Evolutionary conservation across 2,329 filamentous ascomycete genomes (phyloP), one percentile per base, ranked within the genome.

Genomic region (Metarhizium sp.): DNA sequence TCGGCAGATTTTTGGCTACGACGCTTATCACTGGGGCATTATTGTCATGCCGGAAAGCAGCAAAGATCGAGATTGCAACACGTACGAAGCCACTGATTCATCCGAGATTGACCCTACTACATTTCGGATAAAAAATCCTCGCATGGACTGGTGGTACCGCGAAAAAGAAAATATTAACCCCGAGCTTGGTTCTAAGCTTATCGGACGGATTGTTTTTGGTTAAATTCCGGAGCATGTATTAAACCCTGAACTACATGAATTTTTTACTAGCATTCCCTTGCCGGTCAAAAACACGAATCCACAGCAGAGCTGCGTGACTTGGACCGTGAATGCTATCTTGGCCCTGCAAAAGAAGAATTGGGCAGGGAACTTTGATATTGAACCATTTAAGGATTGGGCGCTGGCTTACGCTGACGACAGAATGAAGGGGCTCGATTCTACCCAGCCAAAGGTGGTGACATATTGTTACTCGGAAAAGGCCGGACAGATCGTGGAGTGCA

Each of bases 221-320:
- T 6, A 60, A 29, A 45, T 66, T 2, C 60, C 65, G 4, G 54
- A 58, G 6, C 51, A 36, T 1, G 25, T 62, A 1, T 60, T 63
- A 1, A 54, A 18, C 3, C 51, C 54, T 14, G 59, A 67, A 20
- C 51, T 70, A 6, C 16, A n/a, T 2, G 54, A 40, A 0, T 52
- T 69, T 7, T 65, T 70, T 20, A 51, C 42, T 1, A 32, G 11
- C 10, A 52, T 70, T 36, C 64, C 61, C 16, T 50, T 67, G 2
- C 68, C 68, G 1, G 56, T 61, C 0, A 70, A 67, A 57, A 65
- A 69, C 25, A 66, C 55, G 16, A 49, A 69, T 51, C 68, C 67
- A 0, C 68, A 70, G 46, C 65, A 70, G 57, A 69, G 66, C 55
- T 69, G 67, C n/a, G 67, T 70, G 51, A 66, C 66, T 13, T 70